Evolutionary conservation across 2,329 filamentous ascomycete species (phyloP).

Genomic region (Epichloe uncinata): DNA sequence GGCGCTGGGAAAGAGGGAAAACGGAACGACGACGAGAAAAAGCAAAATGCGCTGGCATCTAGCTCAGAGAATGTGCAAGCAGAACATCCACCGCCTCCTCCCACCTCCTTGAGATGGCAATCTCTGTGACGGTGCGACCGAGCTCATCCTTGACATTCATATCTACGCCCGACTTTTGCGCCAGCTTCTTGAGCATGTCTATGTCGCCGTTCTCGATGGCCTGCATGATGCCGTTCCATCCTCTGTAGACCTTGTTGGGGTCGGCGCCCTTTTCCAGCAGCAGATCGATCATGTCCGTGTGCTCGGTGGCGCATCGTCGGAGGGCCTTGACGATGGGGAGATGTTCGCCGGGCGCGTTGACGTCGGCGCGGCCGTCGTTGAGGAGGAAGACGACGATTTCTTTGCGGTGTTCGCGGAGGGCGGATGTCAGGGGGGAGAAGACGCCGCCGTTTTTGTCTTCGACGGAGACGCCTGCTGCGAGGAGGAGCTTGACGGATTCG

Average conservation of each 20-base stretch:
- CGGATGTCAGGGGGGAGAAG: conserved; percentile 57
- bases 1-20: not conserved
- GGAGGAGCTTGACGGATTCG: conserved; percentile 51
- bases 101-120: conserved; percentile 45
- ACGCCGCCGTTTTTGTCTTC: conserved; percentile 62
- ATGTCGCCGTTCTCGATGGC: conserved; percentile 50
- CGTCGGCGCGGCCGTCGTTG: conserved; percentile 47
- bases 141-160: conserved; percentile 39
- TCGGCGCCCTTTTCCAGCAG: conserved; percentile 51
- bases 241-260: conserved; percentile 53
- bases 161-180: conserved; percentile 35
- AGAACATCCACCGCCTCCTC: conserved; percentile 40
- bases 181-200: conserved; percentile 37
- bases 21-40: not conserved
- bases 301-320: conserved; percentile 39
- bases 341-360: conserved; percentile 57
- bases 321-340: conserved; percentile 58
- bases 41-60: not conserved
- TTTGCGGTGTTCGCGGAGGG: conserved; percentile 48
- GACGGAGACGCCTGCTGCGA: conserved; percentile 50
- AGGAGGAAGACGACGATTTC: conserved; percentile 50
- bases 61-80: conserved; percentile 20
- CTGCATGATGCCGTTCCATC: conserved; percentile 53
- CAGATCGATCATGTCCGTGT: conserved; percentile 48
- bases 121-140: conserved; percentile 40